Evolutionary conservation across 495 filamentous ascomycete genomes (phyloP), one percentile per base, ranked within the genome.

Genomic region (Sabuloglossum arenarium): DNA sequence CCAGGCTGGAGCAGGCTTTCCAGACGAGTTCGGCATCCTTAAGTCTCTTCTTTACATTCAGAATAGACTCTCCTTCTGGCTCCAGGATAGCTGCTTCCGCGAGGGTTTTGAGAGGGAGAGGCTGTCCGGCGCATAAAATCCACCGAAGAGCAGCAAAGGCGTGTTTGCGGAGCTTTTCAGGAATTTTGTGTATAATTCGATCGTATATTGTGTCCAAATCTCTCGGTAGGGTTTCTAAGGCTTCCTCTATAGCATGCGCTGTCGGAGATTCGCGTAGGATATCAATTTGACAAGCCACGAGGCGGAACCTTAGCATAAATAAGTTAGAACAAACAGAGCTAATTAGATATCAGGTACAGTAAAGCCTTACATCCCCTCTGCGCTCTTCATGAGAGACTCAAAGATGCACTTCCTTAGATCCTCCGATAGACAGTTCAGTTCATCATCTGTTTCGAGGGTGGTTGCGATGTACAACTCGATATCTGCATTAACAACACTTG

Each of bases 151-250:
- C 53, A n/a, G 54, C 63, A 6, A 62, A 56, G 9, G 63, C 63
- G 31, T 62, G 6, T 10, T 61, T 30, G 12, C 57, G 54, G 46
- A 62, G 50, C 5, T 52, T 39, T 9, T 59, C 42, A 23, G 59
- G 50, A 19, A 72, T 71, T 5, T 43, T 61, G 42, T 16, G 11
- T 21, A 74, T 56, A 16, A 70, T 68, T 3, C 67, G 61, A 21
- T 56, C 53, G 45, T 72, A 74, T 54, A 65, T 70, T 32, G 66
- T 64, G 59, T 71, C 55, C 3, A 73, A 58, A 19, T 57, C 61
- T 23, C 39, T 45, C 4, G 71, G 71, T 5, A 73, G 59, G 42
- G 64, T 59, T 58, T 16, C 16, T 2, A 72, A 61, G 39, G 63
- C 61, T 60, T 30, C 46, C 59, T 58, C 31, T 68, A 61, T 49